Evolutionary conservation across 2,329 filamentous ascomycete genomes (phyloP).

Genomic region (Pseudocercospora macadamiae): DNA sequence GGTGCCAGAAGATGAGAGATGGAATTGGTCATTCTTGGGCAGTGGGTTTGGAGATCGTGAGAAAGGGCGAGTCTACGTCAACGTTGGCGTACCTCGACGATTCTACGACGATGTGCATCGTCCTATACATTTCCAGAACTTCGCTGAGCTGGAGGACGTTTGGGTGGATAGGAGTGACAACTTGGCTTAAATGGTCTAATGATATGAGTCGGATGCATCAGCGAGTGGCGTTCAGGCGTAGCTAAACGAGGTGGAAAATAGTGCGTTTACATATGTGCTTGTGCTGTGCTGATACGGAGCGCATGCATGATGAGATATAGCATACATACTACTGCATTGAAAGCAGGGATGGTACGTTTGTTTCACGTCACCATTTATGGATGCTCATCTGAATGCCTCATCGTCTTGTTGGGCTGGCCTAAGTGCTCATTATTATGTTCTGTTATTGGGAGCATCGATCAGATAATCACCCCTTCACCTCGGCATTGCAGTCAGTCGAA

Average conservation of each 20-base stretch:
- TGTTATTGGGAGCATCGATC: no score
- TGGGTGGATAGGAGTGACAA: slow-evolving; percentile 93
- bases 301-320: slow-evolving; percentile 1
- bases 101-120: slow-evolving; percentile 95
- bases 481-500: no score
- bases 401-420: no score
- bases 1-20: slow-evolving; percentile 83
- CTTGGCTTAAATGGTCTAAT: slow-evolving; percentile 66
- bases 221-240: slow-evolving; percentile 15
- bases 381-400: background rate
- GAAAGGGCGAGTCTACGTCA: slow-evolving; percentile 82
- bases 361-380: no score
- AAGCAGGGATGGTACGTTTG: background rate
- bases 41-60: slow-evolving; percentile 83
- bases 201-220: slow-evolving; percentile 12
- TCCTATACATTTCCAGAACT: slow-evolving; percentile 94
- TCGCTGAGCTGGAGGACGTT: slow-evolving; percentile 94
- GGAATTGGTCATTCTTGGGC: slow-evolving; percentile 99
- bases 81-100: slow-evolving; percentile 82
- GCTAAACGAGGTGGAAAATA: background rate
- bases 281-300: no score
- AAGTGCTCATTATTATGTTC: no score
- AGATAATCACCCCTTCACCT: no score
- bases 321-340: background rate
- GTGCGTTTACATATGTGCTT: no score